Evolutionary conservation across 2,329 filamentous ascomycete genomes (phyloP).

Genomic region (Hypoxylon sp.): DNA sequence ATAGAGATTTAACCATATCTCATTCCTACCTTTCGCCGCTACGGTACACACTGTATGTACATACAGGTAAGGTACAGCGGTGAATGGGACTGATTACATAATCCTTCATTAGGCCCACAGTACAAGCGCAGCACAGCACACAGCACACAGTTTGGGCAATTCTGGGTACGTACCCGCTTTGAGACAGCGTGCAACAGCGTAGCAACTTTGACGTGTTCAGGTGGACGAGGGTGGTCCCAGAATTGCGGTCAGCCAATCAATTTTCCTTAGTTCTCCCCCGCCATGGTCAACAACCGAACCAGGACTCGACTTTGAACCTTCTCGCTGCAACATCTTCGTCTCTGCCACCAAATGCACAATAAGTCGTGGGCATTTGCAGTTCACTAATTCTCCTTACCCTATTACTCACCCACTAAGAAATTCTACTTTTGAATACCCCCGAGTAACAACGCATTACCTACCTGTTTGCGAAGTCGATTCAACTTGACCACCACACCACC

Average conservation of each 20-base stretch:
- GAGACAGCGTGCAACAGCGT: constrained; percentile 36
- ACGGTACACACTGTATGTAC: no score
- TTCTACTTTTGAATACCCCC: constrained; percentile 7
- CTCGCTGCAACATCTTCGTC: constrained; percentile 32
- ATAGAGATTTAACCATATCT: no score
- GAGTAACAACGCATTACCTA: constrained; percentile 4
- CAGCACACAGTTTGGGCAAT: no score
- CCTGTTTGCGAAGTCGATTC: neutral
- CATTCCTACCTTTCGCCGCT: no score
- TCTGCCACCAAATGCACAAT: constrained; percentile 11
- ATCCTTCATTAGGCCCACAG: no score
- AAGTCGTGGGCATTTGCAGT: constrained; percentile 20
- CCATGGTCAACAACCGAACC: constrained; percentile 39
- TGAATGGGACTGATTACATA: no score
- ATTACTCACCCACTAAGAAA: constrained; percentile 1
- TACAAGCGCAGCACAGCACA: no score
- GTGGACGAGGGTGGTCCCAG: constrained; percentile 45
- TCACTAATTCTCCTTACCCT: constrained; percentile 14
- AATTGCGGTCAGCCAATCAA: constrained; percentile 40
- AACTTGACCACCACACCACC: no score
- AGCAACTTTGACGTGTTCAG: constrained; percentile 47
- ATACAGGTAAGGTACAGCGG: no score
- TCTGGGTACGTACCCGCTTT: constrained; percentile 4
- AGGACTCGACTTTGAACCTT: constrained; percentile 38
- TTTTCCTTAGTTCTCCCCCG: constrained; percentile 29